These are phyloP conservation scores for Lactarius evosmus DNA, from an alignment of 768 basidiomycete species.

Conservation along the genomic window DNA sequence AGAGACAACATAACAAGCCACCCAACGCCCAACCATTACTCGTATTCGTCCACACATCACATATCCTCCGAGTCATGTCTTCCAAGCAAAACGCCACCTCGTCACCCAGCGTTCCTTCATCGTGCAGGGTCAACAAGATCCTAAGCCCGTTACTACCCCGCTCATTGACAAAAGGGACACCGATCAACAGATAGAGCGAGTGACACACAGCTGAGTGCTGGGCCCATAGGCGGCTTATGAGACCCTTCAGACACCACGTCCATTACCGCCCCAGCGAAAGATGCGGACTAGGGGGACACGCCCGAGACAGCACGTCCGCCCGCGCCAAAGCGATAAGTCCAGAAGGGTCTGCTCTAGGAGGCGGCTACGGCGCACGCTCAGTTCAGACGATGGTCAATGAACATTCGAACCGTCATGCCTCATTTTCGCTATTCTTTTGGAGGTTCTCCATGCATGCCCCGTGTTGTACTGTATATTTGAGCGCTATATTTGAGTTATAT, in stretches of 20 bases:
- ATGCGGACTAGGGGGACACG: background rate
- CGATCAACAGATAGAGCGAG: constrained; percentile 2
- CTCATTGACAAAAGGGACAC: background rate
- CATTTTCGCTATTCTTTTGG: background rate
- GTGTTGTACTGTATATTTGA: background rate
- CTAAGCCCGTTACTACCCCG: background rate
- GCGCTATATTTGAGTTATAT: background rate
- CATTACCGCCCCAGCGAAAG: background rate
- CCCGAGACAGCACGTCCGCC: background rate
- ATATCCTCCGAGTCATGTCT: background rate
- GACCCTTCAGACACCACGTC: background rate
- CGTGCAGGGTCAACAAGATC: background rate
- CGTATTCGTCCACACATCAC: background rate
- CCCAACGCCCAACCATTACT: background rate
- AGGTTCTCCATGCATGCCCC: background rate
- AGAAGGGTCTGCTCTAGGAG: background rate
- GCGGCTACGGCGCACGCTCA: background rate
- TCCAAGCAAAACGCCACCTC: no score
- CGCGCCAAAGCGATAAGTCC: background rate
- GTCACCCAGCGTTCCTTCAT: background rate
- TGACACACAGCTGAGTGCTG: background rate
- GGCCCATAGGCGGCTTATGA: background rate
- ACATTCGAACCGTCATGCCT: background rate
- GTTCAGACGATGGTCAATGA: background rate
- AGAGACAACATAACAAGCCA: background rate